Evolutionary conservation across 495 filamentous ascomycete species (phyloP).

Genomic region (Aspergillus olivimuriae): DNA sequence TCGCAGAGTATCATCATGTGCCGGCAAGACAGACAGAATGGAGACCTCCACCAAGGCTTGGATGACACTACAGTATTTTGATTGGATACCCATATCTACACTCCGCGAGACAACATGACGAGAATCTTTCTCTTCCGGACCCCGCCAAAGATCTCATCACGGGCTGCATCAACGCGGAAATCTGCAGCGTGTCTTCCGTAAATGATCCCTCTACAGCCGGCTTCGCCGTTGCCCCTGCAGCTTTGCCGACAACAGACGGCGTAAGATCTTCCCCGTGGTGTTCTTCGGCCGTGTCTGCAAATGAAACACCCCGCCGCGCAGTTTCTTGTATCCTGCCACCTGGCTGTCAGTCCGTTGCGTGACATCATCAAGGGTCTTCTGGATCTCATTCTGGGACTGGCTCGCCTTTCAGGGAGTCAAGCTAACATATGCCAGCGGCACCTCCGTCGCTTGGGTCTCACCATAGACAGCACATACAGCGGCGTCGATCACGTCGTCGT

Average conservation of each 20-base stretch:
- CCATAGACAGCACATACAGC: conserved; percentile 67
- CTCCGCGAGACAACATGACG: no score
- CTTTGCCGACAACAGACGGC: conserved; percentile 14
- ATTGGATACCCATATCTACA: no score
- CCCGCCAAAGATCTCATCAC: no score
- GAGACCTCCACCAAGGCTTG: no score
- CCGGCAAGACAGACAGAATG: no score
- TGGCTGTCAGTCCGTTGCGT: conserved; percentile 14
- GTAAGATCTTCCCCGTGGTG: conserved; percentile 17
- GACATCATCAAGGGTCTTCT: conserved; percentile 18
- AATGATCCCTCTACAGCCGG: no score
- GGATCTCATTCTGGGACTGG: conserved; percentile 34
- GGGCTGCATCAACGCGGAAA: no score
- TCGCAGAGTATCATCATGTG: no score
- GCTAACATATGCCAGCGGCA: conserved; percentile 70
- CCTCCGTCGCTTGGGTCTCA: conserved; percentile 58
- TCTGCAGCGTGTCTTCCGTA: no score
- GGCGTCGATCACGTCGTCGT: conserved; percentile 59
- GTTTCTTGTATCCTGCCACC: conserved; percentile 17
- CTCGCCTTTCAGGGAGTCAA: conserved; percentile 5
- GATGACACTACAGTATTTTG: no score
- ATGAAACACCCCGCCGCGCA: conserved; percentile 17
- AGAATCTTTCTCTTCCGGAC: no score
- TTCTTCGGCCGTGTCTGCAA: conserved; percentile 16
- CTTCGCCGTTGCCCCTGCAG: no score